Conservation (phyloP, 371 early-diverging fungal genomes). For the Mucor piriformis region DNA sequence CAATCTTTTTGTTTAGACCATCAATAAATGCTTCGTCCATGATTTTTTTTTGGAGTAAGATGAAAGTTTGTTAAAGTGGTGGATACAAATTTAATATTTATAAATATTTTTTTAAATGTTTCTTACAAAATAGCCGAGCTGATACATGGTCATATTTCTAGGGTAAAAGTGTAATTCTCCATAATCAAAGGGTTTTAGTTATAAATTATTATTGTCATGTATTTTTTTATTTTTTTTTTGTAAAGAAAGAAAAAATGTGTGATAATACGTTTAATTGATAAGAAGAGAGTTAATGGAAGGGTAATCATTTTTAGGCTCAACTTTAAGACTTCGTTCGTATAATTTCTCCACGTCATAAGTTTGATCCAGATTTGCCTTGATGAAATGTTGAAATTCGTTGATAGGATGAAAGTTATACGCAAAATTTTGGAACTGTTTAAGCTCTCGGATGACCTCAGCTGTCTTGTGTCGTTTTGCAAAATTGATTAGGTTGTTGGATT, state of each 20-base stretch:
- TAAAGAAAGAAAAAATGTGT: background rate
- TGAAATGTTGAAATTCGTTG: conserved; percentile 78
- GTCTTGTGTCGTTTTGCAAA: conserved; percentile 86
- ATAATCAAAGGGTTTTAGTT: background rate
- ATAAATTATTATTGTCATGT: background rate
- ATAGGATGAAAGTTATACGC: conserved; percentile 78
- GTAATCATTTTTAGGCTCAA: conserved; percentile 62
- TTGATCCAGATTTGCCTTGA: conserved; percentile 60
- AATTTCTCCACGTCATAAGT: conserved; percentile 64
- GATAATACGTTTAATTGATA: background rate
- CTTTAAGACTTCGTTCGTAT: conserved; percentile 64
- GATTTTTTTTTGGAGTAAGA: background rate
- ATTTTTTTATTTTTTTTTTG: no score
- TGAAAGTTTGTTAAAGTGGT: no score
- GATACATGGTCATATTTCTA: no score
- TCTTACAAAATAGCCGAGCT: no score
- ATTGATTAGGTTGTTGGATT: conserved; percentile 74
- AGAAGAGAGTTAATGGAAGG: background rate
- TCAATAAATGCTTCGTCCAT: background rate
- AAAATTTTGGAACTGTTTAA: conserved; percentile 86
- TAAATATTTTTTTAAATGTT: no score
- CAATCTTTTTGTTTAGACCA: conserved; percentile 1
- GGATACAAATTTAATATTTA: no score
- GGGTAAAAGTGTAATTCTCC: background rate
- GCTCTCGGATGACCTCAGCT: conserved; percentile 85